Evolutionary conservation across 2,329 filamentous ascomycete genomes (phyloP), one percentile per base, ranked within the genome.

Genomic region (Trichoderma sp.): DNA sequence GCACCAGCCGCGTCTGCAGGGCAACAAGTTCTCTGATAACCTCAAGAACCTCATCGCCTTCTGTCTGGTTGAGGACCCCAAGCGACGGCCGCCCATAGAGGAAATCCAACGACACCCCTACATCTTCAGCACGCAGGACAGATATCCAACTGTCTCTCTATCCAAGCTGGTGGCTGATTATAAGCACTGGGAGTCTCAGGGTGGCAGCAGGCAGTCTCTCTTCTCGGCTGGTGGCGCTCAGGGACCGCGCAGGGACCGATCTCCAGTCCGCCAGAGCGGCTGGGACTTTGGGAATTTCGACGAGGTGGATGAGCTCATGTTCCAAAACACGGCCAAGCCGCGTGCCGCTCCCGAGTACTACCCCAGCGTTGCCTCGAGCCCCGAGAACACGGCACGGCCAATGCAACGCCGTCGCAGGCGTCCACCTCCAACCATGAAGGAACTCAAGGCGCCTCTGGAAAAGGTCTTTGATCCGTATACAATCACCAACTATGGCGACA

Each of bases 131-230:
- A 91, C 90, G 0, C 82, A 83, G 4, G 81, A 84, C 39, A 82
- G 81, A 70, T 90, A 91, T 75, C 91, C 91, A 1, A 90, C 89
- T 0, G 85, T 85, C 0, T 86, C 84, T 15, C 84, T 93, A 3
- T 82, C 87, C 8, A 83, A 87, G 73, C 83, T 93, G 3, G 88
- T 93, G 17, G 87, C 88, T 75, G 88, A 88, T 7, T 93, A 91
- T 79, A 88, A 88, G 75, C 80, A 88, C 13, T 93, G 91, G 91
- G 91, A 93, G 78, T 85, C 88, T 23, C 85, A 87, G 74, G 91
- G 91, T 34, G 91, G 91, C 20, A 87, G 86, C 74, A 85, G 91
- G 59, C 86, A 86, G 74, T 89, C 88, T 15, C 79, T 89, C 0
- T 89, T 90, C 72, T 83, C 83, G 12, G 78, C 83, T 3, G 84